A percentile compares a stretch with the other conserved stretches of the same genome.
phyloP scores from a whole-genome alignment of 345 rosid genomes.

The Syzygium oleosum region DNA sequence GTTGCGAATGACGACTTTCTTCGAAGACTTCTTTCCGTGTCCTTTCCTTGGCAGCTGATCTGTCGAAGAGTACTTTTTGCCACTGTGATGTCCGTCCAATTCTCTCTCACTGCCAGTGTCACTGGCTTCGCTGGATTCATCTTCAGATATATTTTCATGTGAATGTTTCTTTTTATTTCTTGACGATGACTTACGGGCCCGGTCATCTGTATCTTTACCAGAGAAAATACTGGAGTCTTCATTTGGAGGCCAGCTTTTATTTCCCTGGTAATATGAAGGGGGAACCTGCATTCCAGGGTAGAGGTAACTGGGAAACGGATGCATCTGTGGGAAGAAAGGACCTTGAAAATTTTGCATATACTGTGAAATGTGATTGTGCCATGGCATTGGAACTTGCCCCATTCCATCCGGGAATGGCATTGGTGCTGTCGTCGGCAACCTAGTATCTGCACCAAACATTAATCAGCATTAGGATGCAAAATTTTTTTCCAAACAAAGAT shows the following conservation, averaged over 20 bases:
- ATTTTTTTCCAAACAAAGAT: neutral
- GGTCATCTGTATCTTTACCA: conserved; percentile 39
- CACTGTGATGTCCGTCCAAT: conserved; percentile 23
- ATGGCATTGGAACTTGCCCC: conserved; percentile 51
- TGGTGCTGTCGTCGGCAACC: conserved; percentile 15
- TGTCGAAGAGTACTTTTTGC: conserved; percentile 9
- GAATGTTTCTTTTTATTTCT: conserved; percentile 53
- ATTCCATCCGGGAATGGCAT: conserved; percentile 24
- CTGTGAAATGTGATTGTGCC: conserved; percentile 73
- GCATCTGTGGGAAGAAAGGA: conserved; percentile 43
- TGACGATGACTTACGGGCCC: conserved; percentile 38
- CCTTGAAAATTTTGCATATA: conserved; percentile 84
- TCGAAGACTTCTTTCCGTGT: conserved; percentile 66
- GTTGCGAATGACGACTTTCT: conserved; percentile 89
- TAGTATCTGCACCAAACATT: conserved; percentile 25
- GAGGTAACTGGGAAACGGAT: conserved; percentile 57
- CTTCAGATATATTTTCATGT: conserved; percentile 28
- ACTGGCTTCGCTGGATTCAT: conserved; percentile 42
- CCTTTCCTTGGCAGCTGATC: conserved; percentile 33
- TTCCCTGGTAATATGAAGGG: conserved; percentile 70
- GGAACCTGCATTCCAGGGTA: conserved; percentile 69
- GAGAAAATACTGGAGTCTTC: conserved; percentile 33
- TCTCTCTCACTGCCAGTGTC: conserved; percentile 40
- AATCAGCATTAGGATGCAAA: neutral
- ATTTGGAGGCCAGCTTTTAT: conserved; percentile 70